phyloP scores from a whole-genome alignment of 2,329 filamentous ascomycete species.

The Penicillium hordei region DNA sequence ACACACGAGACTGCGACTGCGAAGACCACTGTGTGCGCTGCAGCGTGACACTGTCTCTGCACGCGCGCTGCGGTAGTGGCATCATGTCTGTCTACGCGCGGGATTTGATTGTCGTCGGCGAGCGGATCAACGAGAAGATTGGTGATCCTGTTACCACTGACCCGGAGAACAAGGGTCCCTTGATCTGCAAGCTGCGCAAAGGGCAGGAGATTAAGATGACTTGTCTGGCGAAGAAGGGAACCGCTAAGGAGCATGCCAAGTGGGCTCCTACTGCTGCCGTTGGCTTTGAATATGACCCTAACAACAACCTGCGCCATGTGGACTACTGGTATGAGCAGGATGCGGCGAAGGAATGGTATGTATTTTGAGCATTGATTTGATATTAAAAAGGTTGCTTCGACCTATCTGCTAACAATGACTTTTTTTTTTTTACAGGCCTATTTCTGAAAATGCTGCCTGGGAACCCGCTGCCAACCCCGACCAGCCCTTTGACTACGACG shows the following conservation, averaged over 20 bases:
- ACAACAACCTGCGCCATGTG: constrained; percentile 90
- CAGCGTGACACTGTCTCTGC: constrained; percentile 78
- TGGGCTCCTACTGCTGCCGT: constrained; percentile 93
- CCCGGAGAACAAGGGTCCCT: constrained; percentile 72
- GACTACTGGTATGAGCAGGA: constrained; percentile 95
- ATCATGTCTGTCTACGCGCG: constrained; percentile 93
- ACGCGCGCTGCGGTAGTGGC: constrained; percentile 81
- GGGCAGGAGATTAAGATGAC: constrained; percentile 87
- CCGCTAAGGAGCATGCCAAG: constrained; percentile 97
- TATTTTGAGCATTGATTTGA: constrained; percentile 28
- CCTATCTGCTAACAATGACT: background rate
- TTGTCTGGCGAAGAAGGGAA: constrained; percentile 96
- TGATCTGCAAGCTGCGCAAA: constrained; percentile 87
- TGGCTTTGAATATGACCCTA: constrained; percentile 96
- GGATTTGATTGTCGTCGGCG: constrained; percentile 72
- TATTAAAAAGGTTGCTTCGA: background rate
- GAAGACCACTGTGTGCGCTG: constrained; percentile 93
- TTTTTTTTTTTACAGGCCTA: constrained; percentile 36
- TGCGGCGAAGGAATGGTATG: constrained; percentile 76
- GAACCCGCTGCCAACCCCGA: constrained; percentile 74
- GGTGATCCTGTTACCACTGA: constrained; percentile 84
- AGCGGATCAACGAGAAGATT: constrained; percentile 69
- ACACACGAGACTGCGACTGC: constrained; percentile 94
- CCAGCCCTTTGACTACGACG: constrained; percentile 88
- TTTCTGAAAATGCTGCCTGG: constrained; percentile 61